Percentiles rank a stretch among this genome's conserved stretches.
These are phyloP conservation scores for Clitopilus hobsonii DNA, from an alignment of 768 basidiomycete species.

Conservation along the genomic window DNA sequence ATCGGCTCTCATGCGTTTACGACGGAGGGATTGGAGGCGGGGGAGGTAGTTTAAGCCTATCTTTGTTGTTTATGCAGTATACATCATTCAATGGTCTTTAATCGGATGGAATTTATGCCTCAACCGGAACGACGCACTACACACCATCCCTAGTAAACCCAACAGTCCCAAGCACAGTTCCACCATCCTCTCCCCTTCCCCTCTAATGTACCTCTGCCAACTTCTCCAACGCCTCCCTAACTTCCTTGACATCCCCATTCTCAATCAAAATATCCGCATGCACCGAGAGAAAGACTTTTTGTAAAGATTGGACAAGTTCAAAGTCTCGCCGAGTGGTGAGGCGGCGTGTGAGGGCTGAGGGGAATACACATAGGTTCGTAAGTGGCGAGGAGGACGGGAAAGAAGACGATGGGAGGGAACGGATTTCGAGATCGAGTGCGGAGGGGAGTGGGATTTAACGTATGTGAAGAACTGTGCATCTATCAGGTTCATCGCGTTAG, in stretches of 20 bases:
- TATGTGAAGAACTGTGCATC: slow-evolving; percentile 83
- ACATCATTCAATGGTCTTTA: no score
- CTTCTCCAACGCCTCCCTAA: slow-evolving; percentile 49
- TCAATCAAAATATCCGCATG: slow-evolving; percentile 79
- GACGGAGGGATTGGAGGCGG: no score
- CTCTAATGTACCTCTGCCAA: slow-evolving; percentile 63
- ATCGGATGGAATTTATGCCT: no score
- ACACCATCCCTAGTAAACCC: slow-evolving; percentile 70
- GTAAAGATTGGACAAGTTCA: slow-evolving; percentile 88
- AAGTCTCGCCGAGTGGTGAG: slow-evolving; percentile 83
- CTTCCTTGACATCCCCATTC: slow-evolving; percentile 66
- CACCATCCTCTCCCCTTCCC: slow-evolving; percentile 75
- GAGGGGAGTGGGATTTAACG: slow-evolving; percentile 83
- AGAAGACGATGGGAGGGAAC: no score
- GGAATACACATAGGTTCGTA: slow-evolving; percentile 60
- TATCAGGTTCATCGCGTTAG: no score
- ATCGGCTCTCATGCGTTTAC: no score
- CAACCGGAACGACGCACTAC: slow-evolving; percentile 16
- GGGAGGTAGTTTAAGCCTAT: no score
- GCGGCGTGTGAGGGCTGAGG: slow-evolving; percentile 68
- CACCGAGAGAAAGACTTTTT: slow-evolving; percentile 77
- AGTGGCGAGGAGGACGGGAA: no score
- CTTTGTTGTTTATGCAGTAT: no score
- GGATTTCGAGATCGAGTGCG: slow-evolving; percentile 86
- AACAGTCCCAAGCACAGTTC: slow-evolving; percentile 73